Evolutionary conservation across 768 basidiomycete genomes (phyloP), one percentile per base, ranked within the genome.

Genomic region (Agrocybe chaxingu): DNA sequence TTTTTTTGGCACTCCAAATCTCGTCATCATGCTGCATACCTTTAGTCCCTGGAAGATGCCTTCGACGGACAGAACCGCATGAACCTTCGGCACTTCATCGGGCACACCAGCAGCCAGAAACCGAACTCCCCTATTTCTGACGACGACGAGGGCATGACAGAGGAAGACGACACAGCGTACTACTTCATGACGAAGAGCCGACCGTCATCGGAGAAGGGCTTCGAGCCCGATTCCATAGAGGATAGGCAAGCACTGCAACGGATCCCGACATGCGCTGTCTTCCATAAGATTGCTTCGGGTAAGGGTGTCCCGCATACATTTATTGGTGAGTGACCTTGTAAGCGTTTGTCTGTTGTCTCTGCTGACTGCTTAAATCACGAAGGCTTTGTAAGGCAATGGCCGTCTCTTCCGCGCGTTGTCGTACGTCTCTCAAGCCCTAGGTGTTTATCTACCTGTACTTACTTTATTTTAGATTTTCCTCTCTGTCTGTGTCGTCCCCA

Each of bases 271-370:
- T 75, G 78, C 51, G 79, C 82, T 4, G 66, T 84, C 7, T 84
- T 82, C 63, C 80, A 83, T 59, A 82, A 82, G 64, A 63, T 78
- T 33, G 65, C 77, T 1, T 66, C 70, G 8, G 79, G 78, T 2
- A 69, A 69, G 41, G 83, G 84, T 36, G 79, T 81, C 7, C 86
- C 86, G 3, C 84, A 85, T 51, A 78, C 81, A 0, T 88, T 87
- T 53, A 71, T 76, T 44, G 73, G 78, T 77, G 48, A 48, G 60
- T 58, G 38, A 3, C 13, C 8, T 5, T 13, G 1, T 12, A 7
- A 41, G 38, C 8, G 37, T 36, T 19, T 11, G 11, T 1, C 4
- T 45, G 4, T n/a, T 31, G 18, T 18, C 1, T 7, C 30, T 38
- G 4, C 18, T 7, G 32, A 32, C 32, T 9, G 19, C 11, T 43